Base-by-base conservation (phyloP, 305 asterid genomes). In the Solanum hybrid region DNA sequence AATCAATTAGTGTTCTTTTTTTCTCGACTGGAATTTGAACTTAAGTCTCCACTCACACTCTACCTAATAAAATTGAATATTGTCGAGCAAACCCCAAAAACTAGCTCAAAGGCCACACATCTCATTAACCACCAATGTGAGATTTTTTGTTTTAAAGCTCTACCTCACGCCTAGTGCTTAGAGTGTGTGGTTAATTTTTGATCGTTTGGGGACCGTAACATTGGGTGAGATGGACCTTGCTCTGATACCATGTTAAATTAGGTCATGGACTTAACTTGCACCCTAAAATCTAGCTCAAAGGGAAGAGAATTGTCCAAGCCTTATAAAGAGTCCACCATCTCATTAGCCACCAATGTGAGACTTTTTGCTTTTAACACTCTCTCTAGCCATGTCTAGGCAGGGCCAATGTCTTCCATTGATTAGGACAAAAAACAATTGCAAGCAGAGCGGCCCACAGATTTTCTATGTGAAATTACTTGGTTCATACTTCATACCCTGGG, bases 301-400 rank as follows among this genome's bases (percentile, higher is more conserved):
- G 0, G 0, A 51, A 1, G 8, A 51, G 3, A 0, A 51, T 5
- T 51, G n/a, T 1, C 8, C 1, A 16, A 51, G 22, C 3, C 64
- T 46, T 46, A 14, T 51, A 51, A 2, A 2, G 64, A 16, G 22
- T 16, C 1, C 8, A 16, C 22, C 64, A 16, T 46, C 64, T 46
- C 64, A 5, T 46, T 46, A 5, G 1, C 64, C 3, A 46, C 0
- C 22, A 2, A 46, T 16, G 1, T 5, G 3, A 46, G 3, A 46
- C 64, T 14, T 46, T 46, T 46, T 46, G 22, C 22, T 51, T 46
- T 51, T 46, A 51, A 51, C 64, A 5, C 64, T 14, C 81, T 29
- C n/a, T 74, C 11, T 14, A 12, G n/a, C n/a, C 36, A 29, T 29
- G 11, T 74, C 79, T 73, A 28, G 80, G 80, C 37, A 28, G 5